Conservation (phyloP, 1,284 basidiomycete species). For the Wallemia hederae region DNA sequence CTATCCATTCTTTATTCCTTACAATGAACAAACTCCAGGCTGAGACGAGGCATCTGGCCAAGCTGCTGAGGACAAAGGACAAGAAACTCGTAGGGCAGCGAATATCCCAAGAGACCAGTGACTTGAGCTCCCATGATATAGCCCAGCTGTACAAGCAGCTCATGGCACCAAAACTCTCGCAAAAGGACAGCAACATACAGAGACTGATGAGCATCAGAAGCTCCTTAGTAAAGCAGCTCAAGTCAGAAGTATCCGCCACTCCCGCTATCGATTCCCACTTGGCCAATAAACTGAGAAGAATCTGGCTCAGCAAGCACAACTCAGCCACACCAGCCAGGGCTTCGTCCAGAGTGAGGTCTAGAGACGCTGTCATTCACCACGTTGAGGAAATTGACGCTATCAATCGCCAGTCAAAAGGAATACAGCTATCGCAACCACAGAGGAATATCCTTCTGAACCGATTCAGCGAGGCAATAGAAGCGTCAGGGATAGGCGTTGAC, state of each 20-base stretch:
- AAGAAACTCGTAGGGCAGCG: neutral
- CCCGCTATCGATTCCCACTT: neutral
- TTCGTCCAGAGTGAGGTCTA: no score
- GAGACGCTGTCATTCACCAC: no score
- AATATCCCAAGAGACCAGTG: neutral
- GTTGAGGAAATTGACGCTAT: neutral
- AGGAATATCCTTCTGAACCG: neutral
- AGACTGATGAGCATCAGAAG: neutral
- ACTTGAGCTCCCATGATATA: neutral
- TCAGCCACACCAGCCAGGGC: neutral
- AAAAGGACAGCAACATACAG: neutral
- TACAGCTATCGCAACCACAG: neutral
- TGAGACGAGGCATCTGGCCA: neutral
- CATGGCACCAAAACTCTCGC: neutral
- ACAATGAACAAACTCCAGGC: neutral
- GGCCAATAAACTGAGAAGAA: neutral
- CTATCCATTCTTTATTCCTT: neutral
- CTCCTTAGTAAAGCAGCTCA: neutral
- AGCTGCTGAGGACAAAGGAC: neutral
- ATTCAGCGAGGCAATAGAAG: neutral
- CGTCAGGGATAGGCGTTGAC: neutral
- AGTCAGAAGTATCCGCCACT: neutral
- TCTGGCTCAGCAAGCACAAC: neutral
- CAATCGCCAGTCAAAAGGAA: neutral
- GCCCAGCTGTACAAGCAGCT: neutral